Conservation (phyloP, 805 yeast species). For the Torulaspora microellipsoides region DNA sequence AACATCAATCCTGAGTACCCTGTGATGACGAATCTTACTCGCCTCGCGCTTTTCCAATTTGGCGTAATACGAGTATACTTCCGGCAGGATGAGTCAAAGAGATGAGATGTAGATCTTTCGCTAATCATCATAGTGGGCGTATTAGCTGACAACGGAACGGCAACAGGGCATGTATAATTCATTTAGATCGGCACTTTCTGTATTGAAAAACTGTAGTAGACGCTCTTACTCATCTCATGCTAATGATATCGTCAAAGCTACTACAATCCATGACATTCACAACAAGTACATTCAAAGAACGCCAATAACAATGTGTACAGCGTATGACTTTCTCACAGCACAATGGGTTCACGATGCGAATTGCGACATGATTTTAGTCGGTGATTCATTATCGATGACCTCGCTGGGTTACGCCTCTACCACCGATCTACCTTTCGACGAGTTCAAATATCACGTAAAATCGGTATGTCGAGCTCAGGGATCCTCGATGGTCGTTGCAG, state of each 20-base stretch:
- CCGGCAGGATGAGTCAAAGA: no score
- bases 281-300: conserved; percentile 30
- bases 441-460: conserved; percentile 68
- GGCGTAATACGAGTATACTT: no score
- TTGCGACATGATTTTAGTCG: conserved; percentile 71
- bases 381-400: conserved; percentile 93
- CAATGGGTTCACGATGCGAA: conserved; percentile 60
- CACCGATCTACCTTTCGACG: conserved; percentile 69
- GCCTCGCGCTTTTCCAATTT: no score
- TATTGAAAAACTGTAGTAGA: not conserved
- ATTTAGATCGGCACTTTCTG: no score
- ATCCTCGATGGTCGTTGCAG: conserved; percentile 68
- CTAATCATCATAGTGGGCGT: not conserved
- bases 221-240: conserved; percentile 9
- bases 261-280: conserved; percentile 37
- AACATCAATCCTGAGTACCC: no score
- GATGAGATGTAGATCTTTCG: no score
- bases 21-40: no score
- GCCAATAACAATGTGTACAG: conserved; percentile 64
- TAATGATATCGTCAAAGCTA: not conserved
- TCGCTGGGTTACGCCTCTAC: conserved; percentile 78
- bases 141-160: no score
- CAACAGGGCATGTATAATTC: no score
- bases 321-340: conserved; percentile 81
- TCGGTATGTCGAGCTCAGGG: conserved; percentile 72